These are phyloP conservation scores for Phytophthora crassamura DNA, from an alignment of 352 stramenopile species.

Conservation along the genomic window DNA sequence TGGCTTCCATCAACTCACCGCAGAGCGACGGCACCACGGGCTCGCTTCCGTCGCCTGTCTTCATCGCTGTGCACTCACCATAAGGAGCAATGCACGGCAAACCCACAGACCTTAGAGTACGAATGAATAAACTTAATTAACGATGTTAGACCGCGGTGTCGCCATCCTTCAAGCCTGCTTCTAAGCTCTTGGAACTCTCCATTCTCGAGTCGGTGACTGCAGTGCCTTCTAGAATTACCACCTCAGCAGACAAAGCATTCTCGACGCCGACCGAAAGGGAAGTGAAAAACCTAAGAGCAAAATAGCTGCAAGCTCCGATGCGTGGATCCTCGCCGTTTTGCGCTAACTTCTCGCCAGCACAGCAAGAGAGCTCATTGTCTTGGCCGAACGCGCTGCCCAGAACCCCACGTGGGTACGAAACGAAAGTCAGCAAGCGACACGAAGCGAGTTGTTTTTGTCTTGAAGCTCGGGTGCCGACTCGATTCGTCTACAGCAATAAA, in stretches of 20 bases:
- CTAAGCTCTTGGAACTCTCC: too few species aligned
- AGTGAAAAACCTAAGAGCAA: not conserved
- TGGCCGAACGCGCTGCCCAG: too few species aligned
- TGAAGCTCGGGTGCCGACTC: not conserved
- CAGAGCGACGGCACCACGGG: slow-evolving; percentile 1
- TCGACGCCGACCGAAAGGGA: not conserved
- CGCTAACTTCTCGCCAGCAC: not conserved
- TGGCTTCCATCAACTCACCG: slow-evolving; percentile 11
- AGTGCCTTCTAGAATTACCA: too few species aligned
- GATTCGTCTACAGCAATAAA: slow-evolving; percentile 10
- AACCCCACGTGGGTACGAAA: too few species aligned
- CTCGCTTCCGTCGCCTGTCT: slow-evolving; percentile 18
- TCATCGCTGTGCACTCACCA: slow-evolving; percentile 29
- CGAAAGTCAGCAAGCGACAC: too few species aligned
- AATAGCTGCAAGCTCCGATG: not conserved
- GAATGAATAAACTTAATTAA: slow-evolving; percentile 9
- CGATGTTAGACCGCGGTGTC: not conserved
- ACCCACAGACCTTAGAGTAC: slow-evolving; percentile 2
- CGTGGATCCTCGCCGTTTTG: slow-evolving; percentile 7
- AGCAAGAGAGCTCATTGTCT: too few species aligned
- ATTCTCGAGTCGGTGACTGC: too few species aligned
- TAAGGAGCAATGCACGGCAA: slow-evolving; percentile 9
- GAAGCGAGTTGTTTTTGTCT: not conserved
- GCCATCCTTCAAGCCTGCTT: too few species aligned
- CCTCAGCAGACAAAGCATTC: too few species aligned